Percentiles rank a stretch among this genome's conserved stretches.
These are phyloP conservation scores for Termitomyces sp. DNA, from an alignment of 768 basidiomycete species.

Conservation along the genomic window DNA sequence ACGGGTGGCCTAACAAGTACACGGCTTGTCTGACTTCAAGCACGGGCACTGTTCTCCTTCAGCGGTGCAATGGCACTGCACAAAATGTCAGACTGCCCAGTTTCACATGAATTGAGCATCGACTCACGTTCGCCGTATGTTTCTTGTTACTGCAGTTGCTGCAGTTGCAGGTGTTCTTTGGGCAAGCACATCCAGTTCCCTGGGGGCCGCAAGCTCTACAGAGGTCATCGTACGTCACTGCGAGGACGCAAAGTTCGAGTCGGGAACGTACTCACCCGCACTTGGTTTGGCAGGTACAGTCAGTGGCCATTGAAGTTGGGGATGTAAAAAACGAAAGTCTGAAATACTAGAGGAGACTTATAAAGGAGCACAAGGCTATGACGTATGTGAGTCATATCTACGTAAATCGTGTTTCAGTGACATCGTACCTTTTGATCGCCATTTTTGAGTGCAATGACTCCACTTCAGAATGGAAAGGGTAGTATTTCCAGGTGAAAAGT, in stretches of 20 bases:
- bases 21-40: conserved; percentile 24
- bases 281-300: conserved; percentile 27
- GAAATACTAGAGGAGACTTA: not conserved
- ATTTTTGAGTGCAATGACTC: too few species aligned
- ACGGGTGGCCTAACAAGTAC: conserved; percentile 24
- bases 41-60: conserved; percentile 25
- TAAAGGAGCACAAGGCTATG: not conserved
- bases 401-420: conserved; percentile 3
- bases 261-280: conserved; percentile 18
- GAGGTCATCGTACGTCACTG: not conserved
- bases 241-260: too few species aligned
- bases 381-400: conserved; percentile 6
- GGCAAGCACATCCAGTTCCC: conserved; percentile 31
- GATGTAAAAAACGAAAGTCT: not conserved
- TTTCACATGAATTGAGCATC: too few species aligned
- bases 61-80: conserved; percentile 27
- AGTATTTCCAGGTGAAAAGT: not conserved
- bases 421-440: not conserved
- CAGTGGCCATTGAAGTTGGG: conserved; percentile 15
- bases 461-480: too few species aligned
- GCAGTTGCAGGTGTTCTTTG: conserved; percentile 30
- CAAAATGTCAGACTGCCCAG: not conserved
- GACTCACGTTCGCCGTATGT: conserved; percentile 28
- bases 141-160: conserved; percentile 31
- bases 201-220: conserved; percentile 30